A percentile compares a stretch with the other conserved stretches of the same genome.
phyloP scores from a whole-genome alignment of 495 filamentous ascomycete species.

The Lasiosphaeria miniovina region DNA sequence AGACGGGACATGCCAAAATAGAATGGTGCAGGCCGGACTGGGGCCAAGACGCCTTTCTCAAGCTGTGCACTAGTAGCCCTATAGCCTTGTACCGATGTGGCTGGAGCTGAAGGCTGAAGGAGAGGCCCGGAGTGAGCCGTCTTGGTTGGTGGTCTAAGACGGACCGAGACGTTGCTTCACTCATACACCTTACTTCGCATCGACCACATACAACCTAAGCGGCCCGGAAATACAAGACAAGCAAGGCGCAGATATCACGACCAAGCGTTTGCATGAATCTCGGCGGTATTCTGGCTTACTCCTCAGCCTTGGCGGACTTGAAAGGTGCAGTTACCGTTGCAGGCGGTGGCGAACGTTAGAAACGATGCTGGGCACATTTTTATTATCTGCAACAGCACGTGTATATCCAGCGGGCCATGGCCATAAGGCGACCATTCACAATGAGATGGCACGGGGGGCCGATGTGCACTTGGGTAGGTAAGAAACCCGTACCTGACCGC shows the following conservation, averaged over 20 bases:
- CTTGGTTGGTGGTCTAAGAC: neutral
- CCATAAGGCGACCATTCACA: neutral
- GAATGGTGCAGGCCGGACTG: conserved; percentile 2
- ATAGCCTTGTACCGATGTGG: conserved; percentile 17
- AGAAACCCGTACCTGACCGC: neutral
- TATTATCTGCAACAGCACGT: too few relatives aligned
- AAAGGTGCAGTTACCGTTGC: too few relatives aligned
- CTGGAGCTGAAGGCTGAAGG: conserved; percentile 34
- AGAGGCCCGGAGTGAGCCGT: neutral
- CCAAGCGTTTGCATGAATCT: too few relatives aligned
- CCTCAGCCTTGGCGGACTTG: too few relatives aligned
- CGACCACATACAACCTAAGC: too few relatives aligned
- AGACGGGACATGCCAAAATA: conserved; percentile 17
- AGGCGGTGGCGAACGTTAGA: too few relatives aligned
- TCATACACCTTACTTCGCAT: neutral
- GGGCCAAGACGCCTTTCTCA: conserved; percentile 1
- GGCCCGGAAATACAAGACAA: too few relatives aligned
- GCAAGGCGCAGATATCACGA: too few relatives aligned
- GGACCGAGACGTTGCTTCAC: neutral
- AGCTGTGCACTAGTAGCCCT: conserved; percentile 2
- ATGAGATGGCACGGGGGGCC: neutral
- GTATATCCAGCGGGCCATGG: neutral
- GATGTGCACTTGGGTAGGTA: neutral
- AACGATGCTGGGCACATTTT: too few relatives aligned
- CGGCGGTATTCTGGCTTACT: too few relatives aligned